Base-by-base conservation (phyloP, 169 alveolate species). In the Plasmodium gaboni region DNA sequence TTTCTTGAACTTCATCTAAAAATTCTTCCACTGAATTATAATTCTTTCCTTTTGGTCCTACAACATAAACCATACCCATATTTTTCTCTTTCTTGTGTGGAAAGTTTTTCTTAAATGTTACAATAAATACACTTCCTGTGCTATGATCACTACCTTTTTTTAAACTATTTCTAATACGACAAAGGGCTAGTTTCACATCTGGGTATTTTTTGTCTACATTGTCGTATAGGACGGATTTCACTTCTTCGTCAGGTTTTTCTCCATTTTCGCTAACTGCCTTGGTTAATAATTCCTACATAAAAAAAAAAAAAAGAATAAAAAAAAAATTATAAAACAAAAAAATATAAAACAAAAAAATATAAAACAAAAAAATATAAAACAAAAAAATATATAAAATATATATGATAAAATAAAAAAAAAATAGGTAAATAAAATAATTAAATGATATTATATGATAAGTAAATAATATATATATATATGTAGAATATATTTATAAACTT, bases 21-120 rank as follows among this genome's bases (percentile, higher is more conserved):
- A 74, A 93, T 26, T 92, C 96, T 63, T 83, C 94, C 2, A 86
- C 92, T 9, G 83, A 24, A 24, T 65, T 59, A 71, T 74, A 93
- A 64, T 91, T 88, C 59, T 72, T 87, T 57, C 92, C 95, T 67
- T 68, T 63, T 12, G 96, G 96, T n/a, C 93, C 95, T 12, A 94
- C 95, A 12, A 92, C 95, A 64, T 92, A 94, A n/a, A 92, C 83
- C 93, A 88, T 72, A 48, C 88, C 93, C 85, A 90, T 80, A 87
- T 94, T 94, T 74, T 92, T 89, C 42, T 70, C 92, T 61, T 93
- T 74, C 61, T 89, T 60, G 55, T 72, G 68, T 63, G 91, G 74
- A 38, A 38, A 68, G 67, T 87, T 76, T 76, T 91, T 67, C 88
- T 91, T 26, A 72, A 51, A 61, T 87, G 92, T 65, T 73, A 93